These are phyloP conservation scores for Gaeumannomyces sp. DNA, from an alignment of 2,329 filamentous ascomycete genomes.

Conservation along the genomic window DNA sequence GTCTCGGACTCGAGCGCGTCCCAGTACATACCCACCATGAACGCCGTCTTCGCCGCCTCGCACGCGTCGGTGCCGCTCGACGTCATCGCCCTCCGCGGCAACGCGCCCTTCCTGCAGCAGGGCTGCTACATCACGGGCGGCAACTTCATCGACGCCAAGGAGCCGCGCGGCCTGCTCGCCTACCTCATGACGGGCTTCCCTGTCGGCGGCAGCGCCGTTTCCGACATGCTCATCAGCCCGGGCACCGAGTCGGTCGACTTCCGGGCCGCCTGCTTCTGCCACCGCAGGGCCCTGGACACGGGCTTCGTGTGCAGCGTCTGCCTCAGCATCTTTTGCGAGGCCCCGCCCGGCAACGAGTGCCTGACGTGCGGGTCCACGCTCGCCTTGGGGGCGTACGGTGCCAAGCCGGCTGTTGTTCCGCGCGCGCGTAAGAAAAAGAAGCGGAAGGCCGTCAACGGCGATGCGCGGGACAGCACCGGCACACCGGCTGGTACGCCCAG, in stretches of 20 bases:
- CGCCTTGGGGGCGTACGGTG: slow-evolving; percentile 66
- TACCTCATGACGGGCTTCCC: slow-evolving; percentile 90
- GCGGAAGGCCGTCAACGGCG: slow-evolving; percentile 47
- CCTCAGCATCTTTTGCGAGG: slow-evolving; percentile 82
- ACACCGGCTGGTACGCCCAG: slow-evolving; percentile 56
- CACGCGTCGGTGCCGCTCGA: slow-evolving; percentile 85
- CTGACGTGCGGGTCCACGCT: slow-evolving; percentile 78
- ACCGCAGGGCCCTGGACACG: slow-evolving; percentile 81
- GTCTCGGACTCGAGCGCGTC: slow-evolving; percentile 80
- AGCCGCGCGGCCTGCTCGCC: slow-evolving; percentile 70
- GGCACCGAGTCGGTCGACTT: slow-evolving; percentile 89
- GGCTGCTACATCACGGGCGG: slow-evolving; percentile 61
- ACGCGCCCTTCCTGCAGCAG: slow-evolving; percentile 91
- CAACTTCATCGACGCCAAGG: slow-evolving; percentile 45
- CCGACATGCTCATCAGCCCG: slow-evolving; percentile 57
- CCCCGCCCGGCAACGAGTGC: slow-evolving; percentile 59
- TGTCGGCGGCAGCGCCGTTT: slow-evolving; percentile 26
- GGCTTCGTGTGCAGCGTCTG: slow-evolving; percentile 97
- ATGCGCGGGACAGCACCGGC: slow-evolving; percentile 47
- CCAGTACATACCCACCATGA: slow-evolving; percentile 98
- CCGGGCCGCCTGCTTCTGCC: slow-evolving; percentile 96
- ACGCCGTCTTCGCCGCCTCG: slow-evolving; percentile 92
- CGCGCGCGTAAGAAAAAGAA: slow-evolving; percentile 73
- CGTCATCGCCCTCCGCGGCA: slow-evolving; percentile 76
- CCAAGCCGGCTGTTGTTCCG: slow-evolving; percentile 68